Evolutionary conservation across 306 rosid species (phyloP), one percentile per base, ranked within the genome.

Genomic region (Prunus kanzakura): DNA sequence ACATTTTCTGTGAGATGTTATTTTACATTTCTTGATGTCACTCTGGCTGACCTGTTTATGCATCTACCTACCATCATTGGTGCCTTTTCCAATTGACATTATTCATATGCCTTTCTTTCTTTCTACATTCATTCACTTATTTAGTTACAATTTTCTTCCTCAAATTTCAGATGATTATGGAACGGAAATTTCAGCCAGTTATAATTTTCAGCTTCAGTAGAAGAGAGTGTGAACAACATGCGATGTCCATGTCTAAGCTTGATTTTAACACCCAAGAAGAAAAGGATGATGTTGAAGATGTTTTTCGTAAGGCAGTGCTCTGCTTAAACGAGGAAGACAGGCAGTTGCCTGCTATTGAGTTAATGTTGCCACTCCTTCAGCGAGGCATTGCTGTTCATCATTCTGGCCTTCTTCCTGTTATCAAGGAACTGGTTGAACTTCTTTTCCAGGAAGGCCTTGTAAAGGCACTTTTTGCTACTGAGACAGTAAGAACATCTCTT

Each of bases 371-470:
- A 38, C 90, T 92, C 54, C 97, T 95, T 80, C 92, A 90, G 87
- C 93, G 97, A 69, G 98, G 98, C 66, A 92, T 95, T 87, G 97
- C 97, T 41, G 97, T 95, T 80, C 98, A 95, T 86, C 98, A 95
- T 79, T 95, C 98, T 79, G 98, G 98, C 73, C 98, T 95, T 84
- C 98, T 95, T 78, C 98, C 98, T 68, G 97, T 95, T 60, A 86
- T 92, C 79, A 95, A 95, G 87, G 98, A 95, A 84, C 85, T 95
- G 86, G 98, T 95, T 6, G 97, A 92, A 84, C 87, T 95, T 76
- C 98, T 95, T 80, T 92, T 95, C 86, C 98, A 95, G 82, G 98
- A 95, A 86, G 98, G 98, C 82, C 96, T 95, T 84, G 96, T 95
- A 19, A 95, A 95, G 84, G 98, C 98, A 67, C 97, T 95, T 43